Base-by-base conservation (phyloP, 1,139 yeast genomes). In the Suhomyces atakaporum region DNA sequence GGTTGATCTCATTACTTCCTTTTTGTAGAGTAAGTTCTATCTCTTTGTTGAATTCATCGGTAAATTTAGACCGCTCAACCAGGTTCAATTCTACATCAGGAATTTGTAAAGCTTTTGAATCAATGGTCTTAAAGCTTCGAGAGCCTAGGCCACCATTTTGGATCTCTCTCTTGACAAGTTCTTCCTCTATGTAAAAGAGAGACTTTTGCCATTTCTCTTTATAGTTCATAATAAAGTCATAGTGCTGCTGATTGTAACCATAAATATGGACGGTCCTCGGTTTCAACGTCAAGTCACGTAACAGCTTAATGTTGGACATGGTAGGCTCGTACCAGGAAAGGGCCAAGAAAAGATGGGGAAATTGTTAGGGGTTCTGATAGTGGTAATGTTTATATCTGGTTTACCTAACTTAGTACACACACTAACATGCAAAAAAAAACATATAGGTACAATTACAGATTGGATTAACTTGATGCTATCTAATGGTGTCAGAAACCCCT, bases 141-240 rank as follows among this genome's bases (percentile, higher is more conserved):
- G 40, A 23, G 14, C 27, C 35, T 32, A 46, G 29, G 7, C 31
- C 40, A 3, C 45, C 45, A 9, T 33, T 33, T n/a, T 12, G 18
- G 6, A 40, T 37, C 16, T 44, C 40, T 13, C 25, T 26, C 21
- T 18, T 13, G 9, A 51, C 38, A 21, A 40, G 38, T 14, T 40
- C 37, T 40, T 70, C 75, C 26, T 60, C 60, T 14, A 63, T 44
- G 29, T 51, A 57, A 38, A 64, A 69, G 30, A 68, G 46, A 35
- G 53, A 50, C 29, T 60, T 60, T 21, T 60, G 61, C 75, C 75
- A 70, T 29, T 47, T 53, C 8, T 49, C 55, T 40, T 60, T 60
- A 42, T 66, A 71, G 9, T 50, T 42, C 21, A 56, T 31, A 9
- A 58, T 42, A 12, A 50, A 40, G 20, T 62, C 56, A 42, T 53